phyloP scores from a whole-genome alignment of 352 stramenopile species.

The Pythium volutum region DNA sequence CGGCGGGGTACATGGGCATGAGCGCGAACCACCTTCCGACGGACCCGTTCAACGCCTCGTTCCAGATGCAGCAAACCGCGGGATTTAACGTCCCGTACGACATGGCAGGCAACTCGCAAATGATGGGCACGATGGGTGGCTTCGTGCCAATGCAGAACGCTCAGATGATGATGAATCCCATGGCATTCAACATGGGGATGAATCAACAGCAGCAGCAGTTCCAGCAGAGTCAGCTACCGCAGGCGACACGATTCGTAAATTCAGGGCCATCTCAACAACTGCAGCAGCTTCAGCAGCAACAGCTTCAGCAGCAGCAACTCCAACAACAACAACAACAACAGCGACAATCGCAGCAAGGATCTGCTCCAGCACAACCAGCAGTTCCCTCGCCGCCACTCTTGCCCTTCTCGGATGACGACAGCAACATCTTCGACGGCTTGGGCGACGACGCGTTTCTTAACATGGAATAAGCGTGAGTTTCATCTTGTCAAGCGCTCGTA shows the following conservation, averaged over 20 bases:
- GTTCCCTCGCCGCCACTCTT: slow-evolving; percentile 23
- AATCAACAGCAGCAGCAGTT: slow-evolving; percentile 28
- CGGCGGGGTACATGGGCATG: slow-evolving; percentile 15
- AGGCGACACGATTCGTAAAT: slow-evolving; percentile 6
- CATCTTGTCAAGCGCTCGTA: slow-evolving; percentile 35
- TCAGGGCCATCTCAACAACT: slow-evolving; percentile 8
- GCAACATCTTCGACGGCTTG: slow-evolving; percentile 75
- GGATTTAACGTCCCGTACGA: slow-evolving; percentile 32
- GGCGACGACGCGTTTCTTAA: slow-evolving; percentile 70
- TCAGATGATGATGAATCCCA: slow-evolving; percentile 45
- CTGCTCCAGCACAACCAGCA: slow-evolving; percentile 1
- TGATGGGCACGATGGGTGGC: slow-evolving; percentile 53
- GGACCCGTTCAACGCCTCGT: slow-evolving; percentile 69
- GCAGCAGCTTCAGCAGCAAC: slow-evolving; percentile 15
- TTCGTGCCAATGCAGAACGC: slow-evolving; percentile 43
- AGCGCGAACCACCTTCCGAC: slow-evolving; percentile 41
- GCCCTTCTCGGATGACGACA: slow-evolving; percentile 43
- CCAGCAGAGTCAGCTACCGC: slow-evolving; percentile 18
- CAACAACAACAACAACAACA: slow-evolving; percentile 14
- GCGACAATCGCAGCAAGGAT: slow-evolving; percentile 12
- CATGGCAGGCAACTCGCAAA: slow-evolving; percentile 38
- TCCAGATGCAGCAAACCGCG: slow-evolving; percentile 14
- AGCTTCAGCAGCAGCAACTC: slow-evolving; percentile 12
- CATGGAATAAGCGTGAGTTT: slow-evolving; percentile 48
- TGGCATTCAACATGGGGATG: slow-evolving; percentile 34